Conservation (phyloP, 192 early-diverging fungal species). For the Gigaspora rosea region DNA sequence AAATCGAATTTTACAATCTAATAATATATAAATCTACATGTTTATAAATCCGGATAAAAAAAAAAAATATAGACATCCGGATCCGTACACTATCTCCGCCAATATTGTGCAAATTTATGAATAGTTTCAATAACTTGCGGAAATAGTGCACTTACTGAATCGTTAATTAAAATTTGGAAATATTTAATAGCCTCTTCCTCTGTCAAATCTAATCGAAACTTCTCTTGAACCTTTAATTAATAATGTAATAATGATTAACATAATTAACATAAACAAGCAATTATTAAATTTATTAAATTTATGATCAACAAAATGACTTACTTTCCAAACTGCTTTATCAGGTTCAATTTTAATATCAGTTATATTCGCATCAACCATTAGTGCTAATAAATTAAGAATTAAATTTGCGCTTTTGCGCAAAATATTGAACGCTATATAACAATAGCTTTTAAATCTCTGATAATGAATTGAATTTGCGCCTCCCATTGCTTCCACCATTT, state of each 20-base stretch:
- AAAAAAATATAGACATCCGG: neutral
- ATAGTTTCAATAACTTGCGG: constrained; percentile 98
- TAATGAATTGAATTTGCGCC: constrained; percentile 86
- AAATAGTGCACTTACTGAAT: constrained; percentile 92
- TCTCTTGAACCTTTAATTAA: constrained; percentile 82
- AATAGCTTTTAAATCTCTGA: constrained; percentile 90
- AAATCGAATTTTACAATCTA: neutral
- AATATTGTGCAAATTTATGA: constrained; percentile 95
- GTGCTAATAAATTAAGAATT: constrained; percentile 94
- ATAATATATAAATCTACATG: neutral
- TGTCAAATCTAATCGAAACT: constrained; percentile 89
- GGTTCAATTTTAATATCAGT: constrained; percentile 98
- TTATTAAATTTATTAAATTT: neutral
- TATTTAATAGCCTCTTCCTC: constrained; percentile 94
- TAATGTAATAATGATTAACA: neutral
- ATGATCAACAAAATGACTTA: constrained; percentile 36
- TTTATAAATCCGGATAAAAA: neutral
- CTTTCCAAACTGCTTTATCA: constrained; percentile 94
- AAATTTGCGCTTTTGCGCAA: constrained; percentile 92
- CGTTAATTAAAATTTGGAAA: constrained; percentile 90
- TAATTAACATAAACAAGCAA: neutral
- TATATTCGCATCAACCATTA: constrained; percentile 97
- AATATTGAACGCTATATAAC: constrained; percentile 93
- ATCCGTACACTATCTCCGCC: constrained; percentile 47
- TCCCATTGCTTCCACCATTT: constrained; percentile 99